phyloP scores from a whole-genome alignment of 306 rosid genomes.

The Malus asiatica region DNA sequence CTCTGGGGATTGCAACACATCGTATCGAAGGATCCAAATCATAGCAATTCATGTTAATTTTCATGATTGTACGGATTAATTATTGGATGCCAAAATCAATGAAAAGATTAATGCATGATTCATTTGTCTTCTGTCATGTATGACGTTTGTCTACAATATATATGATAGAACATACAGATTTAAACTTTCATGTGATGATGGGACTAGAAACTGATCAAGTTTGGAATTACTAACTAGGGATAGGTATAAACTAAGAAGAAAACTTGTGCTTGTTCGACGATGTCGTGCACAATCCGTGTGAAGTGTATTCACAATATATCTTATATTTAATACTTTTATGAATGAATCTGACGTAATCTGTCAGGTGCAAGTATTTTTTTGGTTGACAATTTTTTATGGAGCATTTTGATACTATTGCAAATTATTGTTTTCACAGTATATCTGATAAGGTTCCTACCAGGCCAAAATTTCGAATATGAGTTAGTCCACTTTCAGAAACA shows the following conservation, averaged over 20 bases:
- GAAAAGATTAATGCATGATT: conserved; percentile 12
- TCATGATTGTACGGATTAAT: conserved; percentile 15
- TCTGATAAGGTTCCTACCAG: neutral
- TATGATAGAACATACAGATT: neutral
- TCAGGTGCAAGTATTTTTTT: neutral
- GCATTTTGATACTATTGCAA: neutral
- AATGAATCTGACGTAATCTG: neutral
- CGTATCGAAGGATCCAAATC: conserved; percentile 6
- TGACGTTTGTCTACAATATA: neutral
- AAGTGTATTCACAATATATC: neutral
- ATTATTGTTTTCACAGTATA: neutral
- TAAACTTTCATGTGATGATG: neutral
- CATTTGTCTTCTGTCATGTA: neutral
- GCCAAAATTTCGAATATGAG: neutral
- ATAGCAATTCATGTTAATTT: conserved; percentile 10
- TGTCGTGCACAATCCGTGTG: neutral
- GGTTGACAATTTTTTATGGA: neutral
- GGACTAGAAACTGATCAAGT: too few relatives aligned
- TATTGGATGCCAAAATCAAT: conserved; percentile 11
- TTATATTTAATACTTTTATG: neutral
- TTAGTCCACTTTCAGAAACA: neutral
- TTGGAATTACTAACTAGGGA: neutral
- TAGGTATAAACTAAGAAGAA: neutral
- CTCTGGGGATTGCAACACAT: conserved; percentile 7
- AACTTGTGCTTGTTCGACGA: neutral